These are phyloP conservation scores for Tylopilus subfusipes DNA, from an alignment of 768 basidiomycete species.

Conservation along the genomic window DNA sequence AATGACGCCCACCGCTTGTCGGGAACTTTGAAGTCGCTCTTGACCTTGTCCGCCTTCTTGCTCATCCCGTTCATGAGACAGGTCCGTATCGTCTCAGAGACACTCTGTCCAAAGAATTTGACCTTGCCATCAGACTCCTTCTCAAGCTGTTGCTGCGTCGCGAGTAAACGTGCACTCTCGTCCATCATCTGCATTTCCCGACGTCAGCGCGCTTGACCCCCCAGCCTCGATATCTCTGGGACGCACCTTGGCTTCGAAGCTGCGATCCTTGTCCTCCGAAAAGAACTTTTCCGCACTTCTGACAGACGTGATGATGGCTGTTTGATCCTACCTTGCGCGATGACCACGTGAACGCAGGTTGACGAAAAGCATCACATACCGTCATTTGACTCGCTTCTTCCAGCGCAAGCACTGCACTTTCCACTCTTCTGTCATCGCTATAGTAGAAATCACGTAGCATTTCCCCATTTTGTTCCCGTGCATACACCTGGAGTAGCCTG, in stretches of 20 bases:
- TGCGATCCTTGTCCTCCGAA: conserved; percentile 87
- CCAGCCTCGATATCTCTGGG: too few relatives aligned
- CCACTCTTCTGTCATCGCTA: conserved; percentile 92
- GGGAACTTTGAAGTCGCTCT: conserved; percentile 87
- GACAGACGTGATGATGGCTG: conserved; percentile 65
- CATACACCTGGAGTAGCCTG: conserved; percentile 83
- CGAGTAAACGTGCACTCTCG: conserved; percentile 72
- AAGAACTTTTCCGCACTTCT: conserved; percentile 90
- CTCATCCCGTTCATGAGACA: conserved; percentile 76
- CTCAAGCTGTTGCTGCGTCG: conserved; percentile 83
- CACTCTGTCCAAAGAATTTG: conserved; percentile 74
- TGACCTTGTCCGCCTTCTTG: conserved; percentile 87
- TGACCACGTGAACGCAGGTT: background rate
- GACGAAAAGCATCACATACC: conserved; percentile 39
- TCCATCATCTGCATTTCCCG: conserved; percentile 78
- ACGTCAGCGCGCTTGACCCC: background rate
- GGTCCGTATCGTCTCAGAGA: conserved; percentile 80
- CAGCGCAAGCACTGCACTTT: conserved; percentile 85
- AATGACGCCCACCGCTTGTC: conserved; percentile 74
- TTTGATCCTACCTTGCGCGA: conserved; percentile 55
- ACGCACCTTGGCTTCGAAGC: conserved; percentile 85
- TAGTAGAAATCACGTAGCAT: conserved; percentile 97
- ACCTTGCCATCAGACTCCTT: conserved; percentile 79
- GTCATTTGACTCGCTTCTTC: conserved; percentile 71
- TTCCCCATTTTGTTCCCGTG: conserved; percentile 83